A percentile compares a stretch with the other conserved stretches of the same genome.
These are phyloP conservation scores for Neospora caninum DNA, from an alignment of 169 alveolate genomes.

Conservation along the genomic window DNA sequence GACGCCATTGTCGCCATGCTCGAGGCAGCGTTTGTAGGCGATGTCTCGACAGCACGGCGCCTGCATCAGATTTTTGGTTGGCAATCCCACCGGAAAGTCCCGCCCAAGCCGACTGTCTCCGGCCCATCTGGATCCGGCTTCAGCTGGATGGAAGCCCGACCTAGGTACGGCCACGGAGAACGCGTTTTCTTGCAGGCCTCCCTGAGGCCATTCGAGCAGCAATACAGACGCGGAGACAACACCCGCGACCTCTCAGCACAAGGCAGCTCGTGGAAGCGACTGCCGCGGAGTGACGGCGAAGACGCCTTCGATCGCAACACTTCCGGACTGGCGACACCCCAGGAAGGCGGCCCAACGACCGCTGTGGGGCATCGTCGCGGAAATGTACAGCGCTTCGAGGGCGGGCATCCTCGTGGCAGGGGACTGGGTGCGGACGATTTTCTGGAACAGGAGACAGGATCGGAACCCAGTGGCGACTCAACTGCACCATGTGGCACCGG, in stretches of 20 bases:
- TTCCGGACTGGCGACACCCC: not conserved
- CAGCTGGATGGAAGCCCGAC: not conserved
- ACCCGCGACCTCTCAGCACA: not conserved
- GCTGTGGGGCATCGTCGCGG: not conserved
- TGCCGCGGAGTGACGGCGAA: not conserved
- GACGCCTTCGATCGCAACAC: not conserved
- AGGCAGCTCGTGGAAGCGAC: not conserved
- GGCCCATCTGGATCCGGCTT: not conserved
- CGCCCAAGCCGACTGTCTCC: not conserved
- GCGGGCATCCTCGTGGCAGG: not conserved
- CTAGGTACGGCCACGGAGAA: not conserved
- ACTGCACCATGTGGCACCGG: not conserved
- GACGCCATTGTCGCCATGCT: slow-evolving; percentile 89
- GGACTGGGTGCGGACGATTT: not conserved
- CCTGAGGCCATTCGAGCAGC: too few species aligned
- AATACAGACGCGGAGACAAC: not conserved
- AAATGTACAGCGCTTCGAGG: not conserved
- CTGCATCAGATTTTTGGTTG: slow-evolving; percentile 68
- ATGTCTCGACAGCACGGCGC: slow-evolving; percentile 85
- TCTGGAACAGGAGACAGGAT: not conserved
- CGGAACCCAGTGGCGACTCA: not conserved
- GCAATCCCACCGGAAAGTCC: not conserved
- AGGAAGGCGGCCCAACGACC: not conserved
- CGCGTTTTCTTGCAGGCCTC: not conserved
- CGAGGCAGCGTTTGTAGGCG: slow-evolving; percentile 85